These are phyloP conservation scores for Malassezia sympodialis DNA, from an alignment of 1,284 basidiomycete species.

Conservation along the genomic window DNA sequence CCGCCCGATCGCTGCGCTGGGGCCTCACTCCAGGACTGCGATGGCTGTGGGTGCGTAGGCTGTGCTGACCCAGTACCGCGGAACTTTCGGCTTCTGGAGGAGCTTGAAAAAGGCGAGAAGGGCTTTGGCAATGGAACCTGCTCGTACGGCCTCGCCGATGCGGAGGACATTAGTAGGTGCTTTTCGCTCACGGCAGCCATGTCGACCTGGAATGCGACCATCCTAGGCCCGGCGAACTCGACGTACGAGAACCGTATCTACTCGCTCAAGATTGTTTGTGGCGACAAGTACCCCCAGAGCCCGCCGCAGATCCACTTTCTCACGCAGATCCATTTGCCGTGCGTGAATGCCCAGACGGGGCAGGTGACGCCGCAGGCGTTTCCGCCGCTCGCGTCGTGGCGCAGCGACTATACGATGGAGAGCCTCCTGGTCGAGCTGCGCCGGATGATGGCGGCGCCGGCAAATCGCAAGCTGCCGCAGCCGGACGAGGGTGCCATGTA, in stretches of 20 bases:
- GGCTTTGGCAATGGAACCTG: slow-evolving; percentile 95
- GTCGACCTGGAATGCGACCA: slow-evolving; percentile 97
- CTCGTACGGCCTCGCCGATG: slow-evolving; percentile 63
- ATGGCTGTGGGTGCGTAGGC: slow-evolving; percentile 10
- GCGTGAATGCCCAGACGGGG: slow-evolving; percentile 67
- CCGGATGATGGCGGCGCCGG: slow-evolving; percentile 76
- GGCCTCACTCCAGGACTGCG: background rate
- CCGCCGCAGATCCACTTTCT: slow-evolving; percentile 73
- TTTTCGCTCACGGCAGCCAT: slow-evolving; percentile 52
- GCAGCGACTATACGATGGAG: slow-evolving; percentile 42
- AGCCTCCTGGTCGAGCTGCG: slow-evolving; percentile 41
- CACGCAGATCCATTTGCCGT: slow-evolving; percentile 88
- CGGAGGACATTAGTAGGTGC: slow-evolving; percentile 41
- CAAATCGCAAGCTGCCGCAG: slow-evolving; percentile 87
- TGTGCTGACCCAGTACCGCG: slow-evolving; percentile 64
- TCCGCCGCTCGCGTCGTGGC: slow-evolving; percentile 40
- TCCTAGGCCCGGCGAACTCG: slow-evolving; percentile 86
- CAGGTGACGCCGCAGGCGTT: slow-evolving; percentile 24
- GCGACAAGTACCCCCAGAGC: slow-evolving; percentile 66
- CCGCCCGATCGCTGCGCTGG: background rate
- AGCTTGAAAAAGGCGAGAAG: slow-evolving; percentile 99
- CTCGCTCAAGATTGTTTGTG: slow-evolving; percentile 82
- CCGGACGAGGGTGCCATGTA: slow-evolving; percentile 66
- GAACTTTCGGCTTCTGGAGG: slow-evolving; percentile 78
- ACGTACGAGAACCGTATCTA: slow-evolving; percentile 98